These are phyloP conservation scores for Boletus speciosus DNA, from an alignment of 768 basidiomycete species.

Conservation along the genomic window DNA sequence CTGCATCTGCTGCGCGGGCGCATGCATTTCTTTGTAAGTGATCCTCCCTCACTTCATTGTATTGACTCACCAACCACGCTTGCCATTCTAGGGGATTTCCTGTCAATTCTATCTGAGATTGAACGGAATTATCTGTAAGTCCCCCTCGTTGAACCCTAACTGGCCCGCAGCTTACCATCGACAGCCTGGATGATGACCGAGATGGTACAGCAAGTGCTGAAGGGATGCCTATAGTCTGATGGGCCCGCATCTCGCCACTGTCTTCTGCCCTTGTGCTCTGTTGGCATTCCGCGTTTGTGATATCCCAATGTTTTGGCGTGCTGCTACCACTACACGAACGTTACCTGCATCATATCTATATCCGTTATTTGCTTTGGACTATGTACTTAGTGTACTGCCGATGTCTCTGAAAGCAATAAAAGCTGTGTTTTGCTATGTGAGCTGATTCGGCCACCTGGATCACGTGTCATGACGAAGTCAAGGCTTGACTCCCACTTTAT, in stretches of 20 bases:
- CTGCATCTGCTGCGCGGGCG: conserved; percentile 77
- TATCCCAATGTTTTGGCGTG: background rate
- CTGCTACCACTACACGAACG: background rate
- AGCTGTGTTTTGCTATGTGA: background rate
- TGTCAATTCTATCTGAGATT: conserved; percentile 88
- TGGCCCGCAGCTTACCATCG: conserved; percentile 29
- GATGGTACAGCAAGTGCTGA: conserved; percentile 48
- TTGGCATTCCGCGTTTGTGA: background rate
- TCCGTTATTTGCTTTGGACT: conserved; percentile 1
- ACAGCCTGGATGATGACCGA: conserved; percentile 46
- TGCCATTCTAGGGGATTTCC: conserved; percentile 71
- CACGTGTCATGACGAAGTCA: conserved; percentile 15
- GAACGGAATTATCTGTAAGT: conserved; percentile 84
- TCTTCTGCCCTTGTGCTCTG: background rate
- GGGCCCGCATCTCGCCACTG: background rate
- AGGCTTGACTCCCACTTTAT: background rate
- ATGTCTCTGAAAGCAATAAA: too few species aligned
- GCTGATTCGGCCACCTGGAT: background rate
- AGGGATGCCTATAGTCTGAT: conserved; percentile 39
- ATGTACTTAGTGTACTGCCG: background rate
- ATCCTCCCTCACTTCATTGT: background rate
- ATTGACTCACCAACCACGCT: conserved; percentile 1
- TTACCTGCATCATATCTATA: conserved; percentile 2
- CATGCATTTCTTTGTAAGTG: conserved; percentile 80
- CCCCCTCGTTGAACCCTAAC: background rate